Percentiles rank a stretch among this genome's conserved stretches.
Conservation (phyloP, 257 asterid genomes). For the Solanum dulcamara region DNA sequence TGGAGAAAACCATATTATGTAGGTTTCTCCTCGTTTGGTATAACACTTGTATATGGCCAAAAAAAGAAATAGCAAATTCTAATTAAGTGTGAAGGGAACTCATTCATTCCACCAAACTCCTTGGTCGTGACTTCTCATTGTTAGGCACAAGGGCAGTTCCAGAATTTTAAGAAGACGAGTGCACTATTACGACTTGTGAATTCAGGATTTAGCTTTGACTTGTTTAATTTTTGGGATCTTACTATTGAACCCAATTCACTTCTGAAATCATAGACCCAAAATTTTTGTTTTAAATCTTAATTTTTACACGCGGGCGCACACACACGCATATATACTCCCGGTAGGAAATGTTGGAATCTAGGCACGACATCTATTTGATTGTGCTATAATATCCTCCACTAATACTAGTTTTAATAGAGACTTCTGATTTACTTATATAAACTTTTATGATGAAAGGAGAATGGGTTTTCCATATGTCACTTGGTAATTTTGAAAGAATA, state of each 20-base stretch:
- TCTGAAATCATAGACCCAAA: neutral
- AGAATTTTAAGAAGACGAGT: neutral
- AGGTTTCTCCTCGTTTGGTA: no score
- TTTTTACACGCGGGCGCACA: no score
- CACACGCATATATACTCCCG: neutral
- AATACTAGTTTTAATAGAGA: neutral
- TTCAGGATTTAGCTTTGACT: neutral
- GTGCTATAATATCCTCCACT: neutral
- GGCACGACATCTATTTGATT: neutral
- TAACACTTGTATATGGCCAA: no score
- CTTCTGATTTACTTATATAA: neutral
- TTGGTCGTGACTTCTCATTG: neutral
- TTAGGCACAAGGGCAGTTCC: neutral
- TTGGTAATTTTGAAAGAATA: no score
- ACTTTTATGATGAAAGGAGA: neutral
- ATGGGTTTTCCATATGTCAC: neutral
- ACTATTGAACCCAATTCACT: neutral
- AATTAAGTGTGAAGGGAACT: neutral
- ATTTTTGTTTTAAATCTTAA: neutral
- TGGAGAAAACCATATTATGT: no score
- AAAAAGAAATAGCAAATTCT: no score
- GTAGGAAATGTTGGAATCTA: neutral
- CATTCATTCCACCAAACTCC: neutral
- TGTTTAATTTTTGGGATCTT: neutral
- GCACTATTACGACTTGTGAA: neutral